phyloP scores from a whole-genome alignment of 192 early-diverging fungal genomes.

The Gamsiella multidivaricata region DNA sequence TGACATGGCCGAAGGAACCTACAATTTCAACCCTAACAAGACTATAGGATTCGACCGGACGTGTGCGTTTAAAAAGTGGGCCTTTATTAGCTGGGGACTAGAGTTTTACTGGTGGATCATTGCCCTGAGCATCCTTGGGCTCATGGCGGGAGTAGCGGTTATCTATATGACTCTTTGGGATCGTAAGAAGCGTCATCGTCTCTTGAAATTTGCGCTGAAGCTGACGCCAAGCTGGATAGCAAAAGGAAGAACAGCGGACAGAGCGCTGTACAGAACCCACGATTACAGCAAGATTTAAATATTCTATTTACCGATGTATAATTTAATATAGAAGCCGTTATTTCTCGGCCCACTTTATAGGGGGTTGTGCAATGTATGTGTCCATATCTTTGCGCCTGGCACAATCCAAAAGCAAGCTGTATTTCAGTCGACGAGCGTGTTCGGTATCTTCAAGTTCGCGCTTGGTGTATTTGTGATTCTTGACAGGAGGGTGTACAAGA shows the following conservation, averaged over 20 bases:
- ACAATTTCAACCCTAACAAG: slow-evolving; percentile 2
- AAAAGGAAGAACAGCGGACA: neutral
- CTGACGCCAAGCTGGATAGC: neutral
- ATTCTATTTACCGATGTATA: no score
- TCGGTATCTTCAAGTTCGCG: no score
- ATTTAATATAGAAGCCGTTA: no score
- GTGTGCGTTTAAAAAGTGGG: slow-evolving; percentile 23
- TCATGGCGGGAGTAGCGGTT: neutral
- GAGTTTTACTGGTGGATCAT: slow-evolving; percentile 25
- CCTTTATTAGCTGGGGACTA: neutral
- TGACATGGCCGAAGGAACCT: slow-evolving; percentile 11
- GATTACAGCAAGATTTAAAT: no score
- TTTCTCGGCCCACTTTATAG: no score
- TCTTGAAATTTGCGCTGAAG: neutral
- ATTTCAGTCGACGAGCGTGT: no score
- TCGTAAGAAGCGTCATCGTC: neutral
- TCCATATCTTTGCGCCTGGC: no score
- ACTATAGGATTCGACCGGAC: slow-evolving; percentile 14
- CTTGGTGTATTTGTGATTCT: no score
- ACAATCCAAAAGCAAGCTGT: no score
- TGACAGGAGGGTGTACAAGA: no score
- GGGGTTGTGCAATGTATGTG: no score
- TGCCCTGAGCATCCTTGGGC: slow-evolving; percentile 6
- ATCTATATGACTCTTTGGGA: neutral
- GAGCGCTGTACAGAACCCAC: neutral